Base-by-base conservation (phyloP, 2,329 filamentous ascomycete species). In the Ceratocystis variospora region DNA sequence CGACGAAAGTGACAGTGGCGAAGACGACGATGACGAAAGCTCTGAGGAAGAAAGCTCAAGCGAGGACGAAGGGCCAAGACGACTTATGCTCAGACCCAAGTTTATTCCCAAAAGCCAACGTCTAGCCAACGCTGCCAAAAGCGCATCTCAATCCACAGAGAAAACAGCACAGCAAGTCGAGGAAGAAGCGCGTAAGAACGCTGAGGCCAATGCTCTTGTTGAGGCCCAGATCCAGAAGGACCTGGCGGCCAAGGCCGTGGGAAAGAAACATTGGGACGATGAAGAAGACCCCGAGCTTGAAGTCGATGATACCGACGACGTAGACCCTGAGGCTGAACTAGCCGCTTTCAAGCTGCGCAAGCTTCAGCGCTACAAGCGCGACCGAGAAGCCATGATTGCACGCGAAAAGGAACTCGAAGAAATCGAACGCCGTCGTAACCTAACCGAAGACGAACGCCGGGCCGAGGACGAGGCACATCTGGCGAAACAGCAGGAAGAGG, bases 271-370 rank as follows among this genome's bases (percentile, higher is more conserved):
- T 72, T 96, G 92, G 91, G 92, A 96, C 71, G 86, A 90, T 70
- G 82, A 85, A 5, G 81, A 81, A 17, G 80, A 80, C 65, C 82
- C 85, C n/a, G 84, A 84, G 67, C 85, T 86, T 44, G 88, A 89
- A 61, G 87, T 97, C 22, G 90, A 97, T 75, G 94, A 96, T 72
- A 89, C 87, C 1, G 94, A 99, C 74, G 90, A 85, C 45, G 72
- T 92, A 2, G 91, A 97, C 74, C 89, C 90, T 0, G 91, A 88
- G 69, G 91, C 90, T 6, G 94, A 99, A 75, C 84, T 87, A 69
- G 91, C 91, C 5, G 91, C 92, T 0, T 99, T 94, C 93, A 94
- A 93, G 73, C 81, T 99, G 62, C 87, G 94, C 62, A 94, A 99
- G 77, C 81, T 99, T 53, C 87, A 87, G 75, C 87, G 94, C 7